phyloP scores from a whole-genome alignment of 805 yeast species.

The Candida nonsorbophila region DNA sequence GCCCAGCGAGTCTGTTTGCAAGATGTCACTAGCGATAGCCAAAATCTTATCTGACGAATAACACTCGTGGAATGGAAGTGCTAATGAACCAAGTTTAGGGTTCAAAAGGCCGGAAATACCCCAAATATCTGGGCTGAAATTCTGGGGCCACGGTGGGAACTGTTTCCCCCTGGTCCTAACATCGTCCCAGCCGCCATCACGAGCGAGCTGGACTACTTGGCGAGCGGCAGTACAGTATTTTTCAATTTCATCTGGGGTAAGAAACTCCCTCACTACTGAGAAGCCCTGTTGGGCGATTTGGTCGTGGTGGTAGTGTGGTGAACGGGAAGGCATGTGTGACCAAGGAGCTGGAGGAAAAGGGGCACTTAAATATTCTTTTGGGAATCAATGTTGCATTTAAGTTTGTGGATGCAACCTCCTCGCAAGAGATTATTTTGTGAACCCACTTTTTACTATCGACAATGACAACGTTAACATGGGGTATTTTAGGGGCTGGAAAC shows the following conservation, averaged over 20 bases:
- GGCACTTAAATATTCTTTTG: too few species aligned
- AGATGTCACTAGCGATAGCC: conserved; percentile 35
- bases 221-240: conserved; percentile 32
- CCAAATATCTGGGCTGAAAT: conserved; percentile 49
- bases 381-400: too few species aligned
- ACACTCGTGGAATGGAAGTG: conserved; percentile 33
- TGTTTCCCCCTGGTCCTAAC: conserved; percentile 49
- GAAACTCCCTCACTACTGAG: conserved; percentile 34
- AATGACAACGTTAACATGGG: conserved; percentile 30
- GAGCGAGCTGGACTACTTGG: conserved; percentile 32
- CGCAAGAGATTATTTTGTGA: too few species aligned
- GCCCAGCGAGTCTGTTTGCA: conserved; percentile 29
- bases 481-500: conserved; percentile 46
- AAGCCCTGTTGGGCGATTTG: conserved; percentile 31
- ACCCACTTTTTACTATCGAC: too few species aligned
- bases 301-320: conserved; percentile 25
- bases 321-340: conserved; percentile 16
- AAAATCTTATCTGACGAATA: conserved; percentile 36
- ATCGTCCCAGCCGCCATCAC: conserved; percentile 44
- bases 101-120: conserved; percentile 45
- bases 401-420: too few species aligned
- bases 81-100: conserved; percentile 36
- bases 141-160: conserved; percentile 54
- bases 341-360: too few species aligned
- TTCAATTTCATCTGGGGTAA: conserved; percentile 34